Percentiles rank a stretch among this genome's conserved stretches.
Conservation (phyloP, 192 early-diverging fungal species). For the Entomortierella chlamydospora region DNA sequence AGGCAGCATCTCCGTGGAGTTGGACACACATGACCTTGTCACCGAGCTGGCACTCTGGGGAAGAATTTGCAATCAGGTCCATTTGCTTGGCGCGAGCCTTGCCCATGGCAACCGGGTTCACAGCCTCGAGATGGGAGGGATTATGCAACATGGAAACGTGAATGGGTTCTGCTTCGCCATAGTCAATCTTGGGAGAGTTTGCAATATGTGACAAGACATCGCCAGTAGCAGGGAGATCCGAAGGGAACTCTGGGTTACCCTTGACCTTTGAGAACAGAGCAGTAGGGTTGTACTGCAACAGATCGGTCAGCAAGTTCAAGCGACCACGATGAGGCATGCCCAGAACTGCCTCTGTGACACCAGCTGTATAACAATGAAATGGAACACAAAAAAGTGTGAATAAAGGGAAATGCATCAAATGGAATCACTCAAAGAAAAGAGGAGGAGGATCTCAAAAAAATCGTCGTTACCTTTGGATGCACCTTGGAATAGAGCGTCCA, state of each 20-base stretch:
- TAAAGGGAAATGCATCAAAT: too few relatives aligned
- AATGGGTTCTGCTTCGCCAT: slow-evolving; percentile 69
- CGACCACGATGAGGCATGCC: slow-evolving; percentile 98
- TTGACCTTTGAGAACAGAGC: slow-evolving; percentile 95
- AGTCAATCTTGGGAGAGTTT: slow-evolving; percentile 82
- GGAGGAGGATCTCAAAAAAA: too few relatives aligned
- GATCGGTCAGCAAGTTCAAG: slow-evolving; percentile 91
- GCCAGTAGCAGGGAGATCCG: slow-evolving; percentile 79
- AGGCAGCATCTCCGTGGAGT: slow-evolving; percentile 95
- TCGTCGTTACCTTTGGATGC: slow-evolving; percentile 71
- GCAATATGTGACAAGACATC: slow-evolving; percentile 93
- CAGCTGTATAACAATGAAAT: slow-evolving; percentile 58
- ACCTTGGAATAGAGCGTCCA: slow-evolving; percentile 87
- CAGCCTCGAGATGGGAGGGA: slow-evolving; percentile 97
- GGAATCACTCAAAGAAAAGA: too few relatives aligned
- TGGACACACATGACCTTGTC: slow-evolving; percentile 95
- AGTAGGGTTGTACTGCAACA: slow-evolving; percentile 83
- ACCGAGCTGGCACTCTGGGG: slow-evolving; percentile 84
- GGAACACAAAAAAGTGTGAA: too few relatives aligned
- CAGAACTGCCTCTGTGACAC: slow-evolving; percentile 85
- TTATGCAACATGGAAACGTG: slow-evolving; percentile 95
- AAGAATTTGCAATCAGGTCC: slow-evolving; percentile 70
- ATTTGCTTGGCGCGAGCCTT: slow-evolving; percentile 97
- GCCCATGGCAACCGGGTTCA: slow-evolving; percentile 96
- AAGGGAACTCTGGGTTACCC: slow-evolving; percentile 92